Evolutionary conservation across 2,329 filamentous ascomycete species (phyloP).

Genomic region (Nannizziopsis barbatae): DNA sequence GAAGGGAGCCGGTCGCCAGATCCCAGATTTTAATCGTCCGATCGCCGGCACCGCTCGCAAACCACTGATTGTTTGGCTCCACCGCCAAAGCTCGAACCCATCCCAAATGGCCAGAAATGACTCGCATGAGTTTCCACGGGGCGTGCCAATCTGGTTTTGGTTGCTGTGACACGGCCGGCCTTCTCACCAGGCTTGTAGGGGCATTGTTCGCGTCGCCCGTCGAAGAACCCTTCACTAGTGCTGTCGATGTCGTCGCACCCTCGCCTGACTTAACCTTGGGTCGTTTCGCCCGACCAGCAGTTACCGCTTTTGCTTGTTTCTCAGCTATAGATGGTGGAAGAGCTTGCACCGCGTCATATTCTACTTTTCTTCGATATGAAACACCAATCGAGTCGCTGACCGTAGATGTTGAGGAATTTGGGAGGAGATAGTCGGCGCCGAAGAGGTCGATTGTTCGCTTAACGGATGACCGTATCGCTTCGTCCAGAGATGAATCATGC

Average conservation of each 20-base stretch:
- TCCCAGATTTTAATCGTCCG: constrained; percentile 99
- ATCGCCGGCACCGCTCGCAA: constrained; percentile 88
- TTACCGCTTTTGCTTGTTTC: constrained; percentile 57
- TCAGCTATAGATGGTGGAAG: constrained; percentile 68
- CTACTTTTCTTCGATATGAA: constrained; percentile 41
- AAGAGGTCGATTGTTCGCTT: constrained; percentile 40
- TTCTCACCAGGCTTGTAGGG: constrained; percentile 51
- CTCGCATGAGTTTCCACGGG: constrained; percentile 96
- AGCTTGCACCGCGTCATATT: constrained; percentile 68
- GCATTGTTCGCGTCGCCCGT: constrained; percentile 32
- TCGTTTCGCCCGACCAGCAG: constrained; percentile 54
- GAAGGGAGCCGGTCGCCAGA: constrained; percentile 71
- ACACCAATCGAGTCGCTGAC: constrained; percentile 32
- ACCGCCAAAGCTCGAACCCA: constrained; percentile 87
- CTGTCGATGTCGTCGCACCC: constrained; percentile 49
- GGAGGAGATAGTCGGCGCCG: constrained; percentile 37
- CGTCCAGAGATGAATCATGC: constrained; percentile 17
- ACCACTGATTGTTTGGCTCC: constrained; percentile 95
- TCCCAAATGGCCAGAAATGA: constrained; percentile 90
- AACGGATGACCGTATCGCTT: constrained; percentile 33
- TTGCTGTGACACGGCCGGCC: constrained; percentile 51
- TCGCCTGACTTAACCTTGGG: constrained; percentile 44
- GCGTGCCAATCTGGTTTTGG: constrained; percentile 89
- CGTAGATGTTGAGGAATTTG: constrained; percentile 34
- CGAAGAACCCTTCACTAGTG: constrained; percentile 40